Base-by-base conservation (phyloP, 345 rosid species). In the Murraya koenigii region DNA sequence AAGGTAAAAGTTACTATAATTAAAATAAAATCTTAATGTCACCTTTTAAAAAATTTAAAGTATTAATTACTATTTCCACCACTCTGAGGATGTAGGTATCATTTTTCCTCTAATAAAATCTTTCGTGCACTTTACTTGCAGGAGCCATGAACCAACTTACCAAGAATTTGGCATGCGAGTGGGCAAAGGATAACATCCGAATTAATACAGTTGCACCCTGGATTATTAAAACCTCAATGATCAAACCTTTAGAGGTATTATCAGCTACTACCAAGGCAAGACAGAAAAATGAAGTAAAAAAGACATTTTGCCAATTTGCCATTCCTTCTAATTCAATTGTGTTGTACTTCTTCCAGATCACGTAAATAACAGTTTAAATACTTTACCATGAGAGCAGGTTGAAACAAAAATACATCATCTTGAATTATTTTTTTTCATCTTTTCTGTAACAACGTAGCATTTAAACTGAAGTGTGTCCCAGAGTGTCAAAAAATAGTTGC, bases 131-230 rank as follows among this genome's bases (percentile, higher is more conserved):
- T 67, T 71, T 59, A n/a, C 41, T 77, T 33, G 23, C 80, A 84
- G 88, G 86, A 44, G 91, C 88, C 14, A 78, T 84, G 9, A 86
- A 86, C 75, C 89, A 86, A 77, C 74, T 88, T 1, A 79, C 88
- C 11, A 86, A 70, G 79, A 85, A 82, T 80, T 80, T 88, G 79
- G 91, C 91, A 44, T 85, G 85, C 60, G 88, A 86, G 79, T 86
- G 91, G 91, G 88, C 87, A 4, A 80, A 83, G 58, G 89, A 86
- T 85, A 78, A 83, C 23, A 85, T 88, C 73, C 82, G 89, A 15
- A 47, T 60, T 36, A 88, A 86, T 75, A 25, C 79, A 2, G 88
- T 88, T 44, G 87, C 88, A 36, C 89, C 87, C 0, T 82, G 87
- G 85, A 71, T 70, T 3, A 86, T 73, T 63, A 83, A 44, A 63